Percentiles rank a stretch among this genome's conserved stretches.
phyloP scores from a whole-genome alignment of 352 stramenopile species.

The Vaucheria bursata region DNA sequence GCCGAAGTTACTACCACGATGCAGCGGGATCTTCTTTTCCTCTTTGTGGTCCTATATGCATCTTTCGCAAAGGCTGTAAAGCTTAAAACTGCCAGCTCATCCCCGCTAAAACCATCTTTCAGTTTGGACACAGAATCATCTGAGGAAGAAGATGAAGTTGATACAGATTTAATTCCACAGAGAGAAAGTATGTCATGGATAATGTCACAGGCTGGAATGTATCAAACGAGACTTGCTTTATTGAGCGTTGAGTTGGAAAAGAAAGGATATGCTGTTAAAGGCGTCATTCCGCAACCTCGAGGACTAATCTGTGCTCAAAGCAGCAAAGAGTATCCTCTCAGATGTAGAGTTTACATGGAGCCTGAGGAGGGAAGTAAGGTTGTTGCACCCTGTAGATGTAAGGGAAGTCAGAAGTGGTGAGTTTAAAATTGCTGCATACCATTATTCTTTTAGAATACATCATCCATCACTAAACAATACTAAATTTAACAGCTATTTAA shows the following conservation, averaged over 20 bases:
- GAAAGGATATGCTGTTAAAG: not conserved
- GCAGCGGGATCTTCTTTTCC: not conserved
- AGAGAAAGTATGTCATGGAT: not conserved
- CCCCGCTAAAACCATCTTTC: not conserved
- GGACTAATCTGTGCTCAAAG: conserved; percentile 1
- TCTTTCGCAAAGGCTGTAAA: not conserved
- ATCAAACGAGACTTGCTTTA: not conserved
- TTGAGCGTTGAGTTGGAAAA: conserved; percentile 4
- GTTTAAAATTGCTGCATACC: not conserved
- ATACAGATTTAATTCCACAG: not conserved
- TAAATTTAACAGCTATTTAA: not conserved
- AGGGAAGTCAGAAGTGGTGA: conserved; percentile 5
- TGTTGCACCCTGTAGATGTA: conserved; percentile 4
- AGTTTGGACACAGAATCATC: not conserved
- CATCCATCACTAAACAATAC: not conserved
- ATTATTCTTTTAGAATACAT: not conserved
- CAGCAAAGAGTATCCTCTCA: conserved; percentile 1
- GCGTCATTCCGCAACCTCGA: not conserved
- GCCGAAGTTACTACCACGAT: not conserved
- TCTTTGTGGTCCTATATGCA: not conserved
- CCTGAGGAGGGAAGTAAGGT: conserved; percentile 8
- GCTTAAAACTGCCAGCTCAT: not conserved
- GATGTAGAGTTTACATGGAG: conserved; percentile 9
- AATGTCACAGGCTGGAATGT: not conserved
- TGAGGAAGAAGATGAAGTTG: not conserved